These are phyloP conservation scores for Cytospora piceicola DNA, from an alignment of 2,329 filamentous ascomycete genomes.

Conservation along the genomic window DNA sequence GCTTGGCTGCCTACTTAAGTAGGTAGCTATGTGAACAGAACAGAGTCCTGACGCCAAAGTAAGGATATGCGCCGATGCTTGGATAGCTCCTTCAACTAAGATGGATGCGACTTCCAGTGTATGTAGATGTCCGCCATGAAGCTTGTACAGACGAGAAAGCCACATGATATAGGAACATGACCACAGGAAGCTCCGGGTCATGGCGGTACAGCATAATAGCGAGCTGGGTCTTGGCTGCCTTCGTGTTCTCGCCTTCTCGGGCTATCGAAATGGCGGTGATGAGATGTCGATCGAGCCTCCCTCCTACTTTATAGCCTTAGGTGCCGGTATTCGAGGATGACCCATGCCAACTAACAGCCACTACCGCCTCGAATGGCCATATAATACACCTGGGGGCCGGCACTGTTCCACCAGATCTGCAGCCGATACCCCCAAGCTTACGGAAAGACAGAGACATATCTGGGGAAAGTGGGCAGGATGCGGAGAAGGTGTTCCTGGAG, in stretches of 20 bases:
- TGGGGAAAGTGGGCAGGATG: neutral
- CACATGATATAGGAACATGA: conserved; percentile 9
- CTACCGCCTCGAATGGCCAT: conserved; percentile 22
- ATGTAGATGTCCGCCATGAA: neutral
- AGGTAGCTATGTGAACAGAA: neutral
- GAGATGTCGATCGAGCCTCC: conserved; percentile 17
- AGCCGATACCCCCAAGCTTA: conserved; percentile 3
- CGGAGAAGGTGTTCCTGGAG: neutral
- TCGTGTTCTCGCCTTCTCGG: conserved; percentile 19
- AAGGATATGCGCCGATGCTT: neutral
- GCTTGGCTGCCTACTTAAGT: too few relatives aligned
- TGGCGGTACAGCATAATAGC: conserved; percentile 22
- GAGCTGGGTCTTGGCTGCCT: conserved; percentile 12
- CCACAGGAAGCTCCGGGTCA: neutral
- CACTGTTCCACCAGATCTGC: conserved; percentile 8
- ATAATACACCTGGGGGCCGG: conserved; percentile 6
- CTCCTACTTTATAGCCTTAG: conserved; percentile 1
- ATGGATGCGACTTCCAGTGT: neutral
- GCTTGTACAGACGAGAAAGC: neutral
- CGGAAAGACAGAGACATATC: neutral
- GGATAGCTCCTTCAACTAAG: neutral
- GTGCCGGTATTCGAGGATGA: conserved; percentile 10
- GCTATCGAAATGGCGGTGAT: conserved; percentile 23
- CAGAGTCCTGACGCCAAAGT: neutral
- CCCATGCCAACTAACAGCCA: conserved; percentile 23